phyloP scores from a whole-genome alignment of 352 stramenopile species.

The Pythium monospermum region DNA sequence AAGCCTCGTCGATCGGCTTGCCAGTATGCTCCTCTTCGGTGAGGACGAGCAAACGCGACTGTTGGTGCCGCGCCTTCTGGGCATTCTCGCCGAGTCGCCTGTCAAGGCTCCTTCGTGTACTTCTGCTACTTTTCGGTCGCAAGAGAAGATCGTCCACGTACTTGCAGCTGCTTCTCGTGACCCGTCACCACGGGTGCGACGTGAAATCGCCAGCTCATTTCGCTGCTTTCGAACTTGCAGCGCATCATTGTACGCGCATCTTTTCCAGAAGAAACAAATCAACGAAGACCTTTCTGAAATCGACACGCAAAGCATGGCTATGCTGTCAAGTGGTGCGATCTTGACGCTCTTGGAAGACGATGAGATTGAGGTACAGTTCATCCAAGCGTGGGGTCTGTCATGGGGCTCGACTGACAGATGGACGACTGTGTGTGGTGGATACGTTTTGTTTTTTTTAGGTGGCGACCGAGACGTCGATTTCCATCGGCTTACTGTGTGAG shows the following conservation, averaged over 20 bases:
- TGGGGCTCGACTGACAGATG: background rate
- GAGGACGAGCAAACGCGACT: slow-evolving; percentile 4
- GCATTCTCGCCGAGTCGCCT: background rate
- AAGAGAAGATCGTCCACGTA: slow-evolving; percentile 4
- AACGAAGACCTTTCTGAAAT: slow-evolving; percentile 37
- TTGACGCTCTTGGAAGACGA: slow-evolving; percentile 60
- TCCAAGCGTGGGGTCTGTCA: no score
- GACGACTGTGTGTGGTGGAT: no score
- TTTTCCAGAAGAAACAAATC: slow-evolving; percentile 48
- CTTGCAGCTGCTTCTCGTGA: slow-evolving; percentile 15
- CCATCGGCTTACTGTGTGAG: slow-evolving; percentile 30
- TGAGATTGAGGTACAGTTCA: slow-evolving; percentile 23
- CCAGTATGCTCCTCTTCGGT: slow-evolving; percentile 18
- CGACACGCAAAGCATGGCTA: slow-evolving; percentile 35
- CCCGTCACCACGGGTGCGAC: slow-evolving; percentile 26
- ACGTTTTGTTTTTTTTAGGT: slow-evolving; percentile 22
- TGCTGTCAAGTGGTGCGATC: slow-evolving; percentile 60
- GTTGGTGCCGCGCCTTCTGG: slow-evolving; percentile 2
- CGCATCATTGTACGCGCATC: slow-evolving; percentile 29
- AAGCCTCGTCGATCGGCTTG: slow-evolving; percentile 33
- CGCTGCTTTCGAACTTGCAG: slow-evolving; percentile 7
- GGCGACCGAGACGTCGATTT: slow-evolving; percentile 39
- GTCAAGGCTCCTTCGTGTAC: background rate
- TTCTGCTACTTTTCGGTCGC: background rate
- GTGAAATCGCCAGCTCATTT: slow-evolving; percentile 35